phyloP scores from a whole-genome alignment of 768 basidiomycete genomes.

The Boletus vinaceobasis region DNA sequence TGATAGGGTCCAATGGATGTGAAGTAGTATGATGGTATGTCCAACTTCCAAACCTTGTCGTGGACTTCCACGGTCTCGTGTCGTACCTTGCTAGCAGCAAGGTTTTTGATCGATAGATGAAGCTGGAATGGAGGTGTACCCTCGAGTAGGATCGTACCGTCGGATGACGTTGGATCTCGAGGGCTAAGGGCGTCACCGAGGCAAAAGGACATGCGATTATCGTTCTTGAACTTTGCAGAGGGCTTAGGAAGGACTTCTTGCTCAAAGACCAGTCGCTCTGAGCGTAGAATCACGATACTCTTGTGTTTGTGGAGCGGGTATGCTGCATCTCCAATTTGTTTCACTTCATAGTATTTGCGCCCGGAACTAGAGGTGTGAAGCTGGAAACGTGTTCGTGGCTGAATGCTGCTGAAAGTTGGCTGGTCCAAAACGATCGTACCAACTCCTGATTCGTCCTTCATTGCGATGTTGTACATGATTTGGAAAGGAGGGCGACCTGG shows the following conservation, averaged over 20 bases:
- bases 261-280: conserved; percentile 71
- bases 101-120: conserved; percentile 69
- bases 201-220: conserved; percentile 68
- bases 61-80: conserved; percentile 51
- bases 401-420: conserved; percentile 81
- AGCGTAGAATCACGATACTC: conserved; percentile 60
- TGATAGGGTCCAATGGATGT: conserved; percentile 77
- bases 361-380: conserved; percentile 75
- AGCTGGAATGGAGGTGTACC: conserved; percentile 87
- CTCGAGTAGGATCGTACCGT: conserved; percentile 61
- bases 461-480: conserved; percentile 83
- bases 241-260: conserved; percentile 84
- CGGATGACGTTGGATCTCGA: conserved; percentile 46
- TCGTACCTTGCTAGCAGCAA: conserved; percentile 66
- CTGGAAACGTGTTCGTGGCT: conserved; percentile 74
- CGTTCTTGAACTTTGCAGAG: conserved; percentile 71
- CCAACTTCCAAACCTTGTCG: conserved; percentile 63
- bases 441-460: conserved; percentile 62
- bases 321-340: conserved; percentile 80
- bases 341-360: conserved; percentile 85
- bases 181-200: conserved; percentile 63
- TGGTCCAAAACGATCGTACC: conserved; percentile 71
- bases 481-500: conserved; percentile 91
- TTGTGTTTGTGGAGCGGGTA: conserved; percentile 75
- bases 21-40: conserved; percentile 69